Conservation (phyloP, 2,329 filamentous ascomycete species). For the Verticillium tricorpus region DNA sequence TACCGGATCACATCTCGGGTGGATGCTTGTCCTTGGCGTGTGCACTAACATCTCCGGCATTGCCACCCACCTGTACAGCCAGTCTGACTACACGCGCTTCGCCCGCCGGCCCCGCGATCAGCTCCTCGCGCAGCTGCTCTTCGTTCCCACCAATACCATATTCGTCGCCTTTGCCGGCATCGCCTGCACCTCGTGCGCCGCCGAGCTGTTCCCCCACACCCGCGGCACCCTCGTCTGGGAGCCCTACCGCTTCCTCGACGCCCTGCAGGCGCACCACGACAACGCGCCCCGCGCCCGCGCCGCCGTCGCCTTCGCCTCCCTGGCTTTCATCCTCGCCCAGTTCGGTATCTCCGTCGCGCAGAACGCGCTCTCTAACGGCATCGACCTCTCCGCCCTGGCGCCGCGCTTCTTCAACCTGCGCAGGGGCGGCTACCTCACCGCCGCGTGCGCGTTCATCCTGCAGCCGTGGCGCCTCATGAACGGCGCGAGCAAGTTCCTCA, state of each 20-base stretch:
- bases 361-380: slow-evolving; percentile 15
- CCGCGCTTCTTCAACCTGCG: slow-evolving; percentile 16
- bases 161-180: slow-evolving; percentile 22
- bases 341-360: slow-evolving; percentile 15
- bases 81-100: slow-evolving; percentile 25
- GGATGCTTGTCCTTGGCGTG: slow-evolving; percentile 21
- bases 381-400: slow-evolving; percentile 23
- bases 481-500: slow-evolving; percentile 20
- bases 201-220: slow-evolving; percentile 17
- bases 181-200: slow-evolving; percentile 23
- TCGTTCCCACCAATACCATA: slow-evolving; percentile 20
- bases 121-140: slow-evolving; percentile 19
- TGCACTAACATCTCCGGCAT: slow-evolving; percentile 24
- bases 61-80: slow-evolving; percentile 21
- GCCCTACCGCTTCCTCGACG: slow-evolving; percentile 21
- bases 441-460: slow-evolving; percentile 16
- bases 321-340: slow-evolving; percentile 15
- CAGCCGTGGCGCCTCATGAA: slow-evolving; percentile 17
- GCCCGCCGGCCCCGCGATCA: slow-evolving; percentile 22
- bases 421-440: slow-evolving; percentile 13
- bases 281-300: slow-evolving; percentile 8
- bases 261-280: slow-evolving; percentile 13
- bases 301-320: slow-evolving; percentile 15
- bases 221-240: slow-evolving; percentile 20
- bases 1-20: slow-evolving; percentile 14